Conservation (phyloP, 805 yeast genomes). For the Pichia heedii region DNA sequence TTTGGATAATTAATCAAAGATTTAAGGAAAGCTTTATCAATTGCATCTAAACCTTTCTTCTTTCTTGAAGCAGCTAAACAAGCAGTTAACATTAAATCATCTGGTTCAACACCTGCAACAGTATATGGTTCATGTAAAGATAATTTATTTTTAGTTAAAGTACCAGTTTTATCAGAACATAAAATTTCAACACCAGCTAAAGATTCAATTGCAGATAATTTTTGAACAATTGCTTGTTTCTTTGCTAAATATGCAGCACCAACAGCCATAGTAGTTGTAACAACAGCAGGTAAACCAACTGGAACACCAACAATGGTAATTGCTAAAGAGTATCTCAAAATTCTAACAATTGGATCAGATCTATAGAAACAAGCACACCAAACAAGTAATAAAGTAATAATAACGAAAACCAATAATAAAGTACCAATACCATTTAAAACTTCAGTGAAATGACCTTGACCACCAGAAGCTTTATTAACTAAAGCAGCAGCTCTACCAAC, state of each 20-base stretch:
- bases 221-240: conserved; percentile 96
- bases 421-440: conserved; percentile 97
- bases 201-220: conserved; percentile 93
- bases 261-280: conserved; percentile 98
- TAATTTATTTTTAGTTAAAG: conserved; percentile 93
- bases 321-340: conserved; percentile 87
- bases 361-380: conserved; percentile 95
- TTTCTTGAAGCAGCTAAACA: conserved; percentile 96
- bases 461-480: conserved; percentile 89
- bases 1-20: conserved; percentile 81
- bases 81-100: conserved; percentile 94
- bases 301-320: conserved; percentile 97
- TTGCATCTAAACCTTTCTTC: conserved; percentile 97
- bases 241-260: conserved; percentile 98
- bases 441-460: conserved; percentile 94
- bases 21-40: conserved; percentile 93
- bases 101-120: conserved; percentile 94
- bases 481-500: conserved; percentile 97
- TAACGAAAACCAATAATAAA: conserved; percentile 78
- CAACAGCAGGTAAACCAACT: conserved; percentile 98
- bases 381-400: conserved; percentile 76
- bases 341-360: conserved; percentile 74
- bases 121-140: conserved; percentile 96
- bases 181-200: conserved; percentile 96
- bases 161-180: conserved; percentile 98